A percentile compares a stretch with the other conserved stretches of the same genome.
These are phyloP conservation scores for Angophora floribunda DNA, from an alignment of 345 rosid species.

Conservation along the genomic window DNA sequence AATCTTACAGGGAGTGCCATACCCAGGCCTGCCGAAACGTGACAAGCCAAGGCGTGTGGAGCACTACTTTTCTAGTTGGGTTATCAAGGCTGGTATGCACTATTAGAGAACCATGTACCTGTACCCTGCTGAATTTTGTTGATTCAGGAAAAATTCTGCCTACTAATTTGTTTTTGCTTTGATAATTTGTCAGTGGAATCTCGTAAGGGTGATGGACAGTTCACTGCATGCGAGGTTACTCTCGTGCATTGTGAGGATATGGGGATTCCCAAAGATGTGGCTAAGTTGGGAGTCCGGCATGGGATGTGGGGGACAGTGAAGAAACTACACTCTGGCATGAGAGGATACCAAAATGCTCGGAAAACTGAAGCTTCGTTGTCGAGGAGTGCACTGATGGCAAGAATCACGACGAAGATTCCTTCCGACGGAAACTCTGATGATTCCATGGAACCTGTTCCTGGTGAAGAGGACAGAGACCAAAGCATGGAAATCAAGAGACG, in stretches of 20 bases:
- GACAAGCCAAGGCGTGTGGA: slow-evolving; percentile 95
- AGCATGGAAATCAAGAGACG: slow-evolving; percentile 6
- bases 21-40: slow-evolving; percentile 47
- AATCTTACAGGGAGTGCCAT: slow-evolving; percentile 56
- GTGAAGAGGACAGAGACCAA: slow-evolving; percentile 28
- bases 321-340: slow-evolving; percentile 75
- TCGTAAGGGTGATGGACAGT: slow-evolving; percentile 73
- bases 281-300: slow-evolving; percentile 85
- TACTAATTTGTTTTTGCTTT: neutral
- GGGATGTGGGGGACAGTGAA: slow-evolving; percentile 99
- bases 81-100: slow-evolving; percentile 66
- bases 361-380: slow-evolving; percentile 48
- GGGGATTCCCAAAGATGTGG: slow-evolving; percentile 98
- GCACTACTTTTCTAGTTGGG: slow-evolving; percentile 88
- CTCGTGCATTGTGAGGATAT: slow-evolving; percentile 91
- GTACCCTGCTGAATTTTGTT: neutral
- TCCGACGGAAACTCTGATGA: slow-evolving; percentile 29
- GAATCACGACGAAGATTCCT: slow-evolving; percentile 59
- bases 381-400: slow-evolving; percentile 62
- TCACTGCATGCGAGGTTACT: slow-evolving; percentile 76
- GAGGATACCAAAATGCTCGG: slow-evolving; percentile 78
- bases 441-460: slow-evolving; percentile 15
- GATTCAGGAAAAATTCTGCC: neutral
- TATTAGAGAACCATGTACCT: neutral
- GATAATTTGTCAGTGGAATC: slow-evolving; percentile 63